Evolutionary conservation across 169 alveolate species (phyloP).

Genomic region (Cryptosporidium xiaoi): DNA sequence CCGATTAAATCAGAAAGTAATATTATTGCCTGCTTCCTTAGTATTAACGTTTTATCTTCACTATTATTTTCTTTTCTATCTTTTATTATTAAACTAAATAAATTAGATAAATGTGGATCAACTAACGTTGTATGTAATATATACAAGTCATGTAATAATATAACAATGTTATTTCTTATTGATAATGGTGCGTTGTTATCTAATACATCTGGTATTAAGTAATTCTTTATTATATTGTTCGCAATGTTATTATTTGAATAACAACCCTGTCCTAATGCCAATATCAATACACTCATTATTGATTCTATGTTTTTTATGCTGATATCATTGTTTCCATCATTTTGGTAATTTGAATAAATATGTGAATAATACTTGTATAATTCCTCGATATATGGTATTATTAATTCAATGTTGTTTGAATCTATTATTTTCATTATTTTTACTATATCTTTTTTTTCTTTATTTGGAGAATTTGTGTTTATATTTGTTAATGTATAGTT

Average conservation of each 20-base stretch:
- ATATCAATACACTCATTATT: conserved; percentile 8
- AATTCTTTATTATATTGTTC: conserved; percentile 10
- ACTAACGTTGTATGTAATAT: conserved; percentile 61
- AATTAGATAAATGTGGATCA: conserved; percentile 51
- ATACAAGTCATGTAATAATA: conserved; percentile 55
- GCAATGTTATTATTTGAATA: conserved; percentile 33
- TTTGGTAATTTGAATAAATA: background rate
- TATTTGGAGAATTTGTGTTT: conserved; percentile 1
- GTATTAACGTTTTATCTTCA: conserved; percentile 3
- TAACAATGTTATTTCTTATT: conserved; percentile 33
- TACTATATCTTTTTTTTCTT: no score
- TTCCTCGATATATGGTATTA: conserved; percentile 41
- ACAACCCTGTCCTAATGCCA: conserved; percentile 44
- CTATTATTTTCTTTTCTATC: background rate
- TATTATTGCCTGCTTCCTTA: conserved; percentile 48
- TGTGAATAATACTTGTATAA: conserved; percentile 3
- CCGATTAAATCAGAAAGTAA: conserved; percentile 52
- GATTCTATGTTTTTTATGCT: conserved; percentile 12
- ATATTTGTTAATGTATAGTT: conserved; percentile 21
- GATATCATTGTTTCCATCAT: background rate
- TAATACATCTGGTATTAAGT: conserved; percentile 37
- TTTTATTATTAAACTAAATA: conserved; percentile 20
- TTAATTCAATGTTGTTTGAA: conserved; percentile 5
- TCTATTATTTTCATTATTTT: conserved; percentile 4
- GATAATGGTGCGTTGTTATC: conserved; percentile 10